phyloP scores from a whole-genome alignment of 352 stramenopile genomes.

The Plasmopara halstedii region DNA sequence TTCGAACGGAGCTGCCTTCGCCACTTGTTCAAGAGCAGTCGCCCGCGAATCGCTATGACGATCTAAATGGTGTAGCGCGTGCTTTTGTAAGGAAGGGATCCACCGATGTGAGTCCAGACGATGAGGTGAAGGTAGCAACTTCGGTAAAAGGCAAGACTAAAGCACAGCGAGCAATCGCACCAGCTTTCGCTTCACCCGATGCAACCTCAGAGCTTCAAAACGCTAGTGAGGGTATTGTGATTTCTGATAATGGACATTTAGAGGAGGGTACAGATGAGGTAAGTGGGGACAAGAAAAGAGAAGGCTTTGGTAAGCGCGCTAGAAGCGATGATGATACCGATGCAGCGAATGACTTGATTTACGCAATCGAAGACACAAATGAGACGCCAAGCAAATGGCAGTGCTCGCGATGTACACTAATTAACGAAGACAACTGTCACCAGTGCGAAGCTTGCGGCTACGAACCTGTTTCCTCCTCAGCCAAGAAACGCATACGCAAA shows the following conservation, averaged over 20 bases:
- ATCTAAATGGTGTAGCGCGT: constrained; percentile 17
- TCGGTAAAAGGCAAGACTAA: constrained; percentile 17
- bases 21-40: constrained; percentile 46
- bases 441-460: constrained; percentile 66
- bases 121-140: constrained; percentile 9
- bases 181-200: constrained; percentile 35
- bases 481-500: constrained; percentile 53
- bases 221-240: constrained; percentile 28
- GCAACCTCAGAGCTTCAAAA: constrained; percentile 27
- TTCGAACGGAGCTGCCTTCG: constrained; percentile 49
- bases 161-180: constrained; percentile 29
- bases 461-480: constrained; percentile 26
- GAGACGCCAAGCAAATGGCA: constrained; percentile 41
- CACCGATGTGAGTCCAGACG: not conserved
- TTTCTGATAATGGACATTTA: constrained; percentile 22
- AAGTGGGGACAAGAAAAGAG: constrained; percentile 4
- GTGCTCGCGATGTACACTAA: constrained; percentile 70
- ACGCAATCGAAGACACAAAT: constrained; percentile 10
- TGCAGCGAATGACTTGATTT: constrained; percentile 12
- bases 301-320: constrained; percentile 24
- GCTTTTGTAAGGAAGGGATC: constrained; percentile 20
- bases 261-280: constrained; percentile 9
- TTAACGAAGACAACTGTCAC: constrained; percentile 49
- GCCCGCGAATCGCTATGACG: constrained; percentile 45
- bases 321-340: constrained; percentile 22